These are phyloP conservation scores for Venturia pyrina DNA, from an alignment of 2,329 filamentous ascomycete species.

Conservation along the genomic window DNA sequence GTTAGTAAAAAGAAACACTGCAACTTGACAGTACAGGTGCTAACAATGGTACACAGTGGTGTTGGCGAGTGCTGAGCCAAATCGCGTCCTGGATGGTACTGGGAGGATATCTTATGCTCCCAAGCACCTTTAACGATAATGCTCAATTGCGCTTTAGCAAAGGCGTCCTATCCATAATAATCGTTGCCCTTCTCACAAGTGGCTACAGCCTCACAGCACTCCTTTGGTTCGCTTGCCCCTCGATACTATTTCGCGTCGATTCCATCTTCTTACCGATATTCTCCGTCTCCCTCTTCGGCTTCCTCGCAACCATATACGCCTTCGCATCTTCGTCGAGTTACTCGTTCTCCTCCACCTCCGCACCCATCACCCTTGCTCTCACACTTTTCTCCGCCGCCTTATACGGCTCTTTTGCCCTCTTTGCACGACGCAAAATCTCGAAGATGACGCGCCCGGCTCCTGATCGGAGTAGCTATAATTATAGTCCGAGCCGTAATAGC, in stretches of 20 bases:
- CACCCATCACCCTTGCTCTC: constrained; percentile 32
- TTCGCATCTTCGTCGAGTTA: constrained; percentile 33
- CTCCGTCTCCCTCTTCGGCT: constrained; percentile 34
- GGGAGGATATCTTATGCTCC: constrained; percentile 41
- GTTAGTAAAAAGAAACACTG: background rate
- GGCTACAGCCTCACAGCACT: constrained; percentile 40
- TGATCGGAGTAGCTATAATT: background rate
- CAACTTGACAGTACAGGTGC: background rate
- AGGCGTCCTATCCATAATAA: constrained; percentile 33
- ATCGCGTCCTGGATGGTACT: constrained; percentile 37
- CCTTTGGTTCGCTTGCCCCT: constrained; percentile 37
- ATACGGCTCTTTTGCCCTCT: constrained; percentile 33
- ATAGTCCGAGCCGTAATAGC: background rate
- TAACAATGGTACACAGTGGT: constrained; percentile 28
- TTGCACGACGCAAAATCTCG: constrained; percentile 30
- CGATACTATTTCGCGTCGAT: constrained; percentile 37
- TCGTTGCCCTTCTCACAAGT: constrained; percentile 36
- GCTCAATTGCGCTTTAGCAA: constrained; percentile 29
- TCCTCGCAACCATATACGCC: constrained; percentile 39
- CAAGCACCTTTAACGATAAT: constrained; percentile 34
- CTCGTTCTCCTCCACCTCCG: constrained; percentile 33
- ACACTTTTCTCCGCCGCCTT: constrained; percentile 28
- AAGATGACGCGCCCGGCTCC: constrained; percentile 16
- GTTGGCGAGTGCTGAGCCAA: constrained; percentile 37
- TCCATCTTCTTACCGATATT: constrained; percentile 37